Base-by-base conservation (phyloP, 176 grass and related monocot genomes). In the Carex scoparia region DNA sequence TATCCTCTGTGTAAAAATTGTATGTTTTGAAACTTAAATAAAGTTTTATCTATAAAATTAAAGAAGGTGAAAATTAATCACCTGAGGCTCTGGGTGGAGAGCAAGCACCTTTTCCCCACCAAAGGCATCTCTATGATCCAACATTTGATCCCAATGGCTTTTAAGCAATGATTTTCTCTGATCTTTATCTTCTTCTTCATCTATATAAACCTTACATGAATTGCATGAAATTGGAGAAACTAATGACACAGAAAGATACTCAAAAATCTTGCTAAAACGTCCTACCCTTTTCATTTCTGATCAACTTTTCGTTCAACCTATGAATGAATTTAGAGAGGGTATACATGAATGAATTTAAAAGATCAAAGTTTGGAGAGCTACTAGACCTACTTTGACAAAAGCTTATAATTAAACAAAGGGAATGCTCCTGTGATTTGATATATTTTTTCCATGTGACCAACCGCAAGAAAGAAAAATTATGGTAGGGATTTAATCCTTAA, bases 71-170 rank as follows among this genome's bases (percentile, higher is more conserved):
- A 49, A 79, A 18, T 23, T 23, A 23, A 23, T 76, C 79, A 90
- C 96, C 90, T 95, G 89, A 11, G 89, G 88, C 62, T 94, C 89
- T 9, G 85, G 37, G 79, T 71, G 88, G 4, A 90, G 76, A 84
- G 86, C 85, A 46, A 86, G 27, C 7, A 86, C 83, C 76, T 89
- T 92, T 5, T 65, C 33, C 8, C 88, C 88, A 40, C 81, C 91
- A 10, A 82, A 79, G 30, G 54, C 44, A 18, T 89, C 90, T 65
- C 61, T 89, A 46, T 91, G 66, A 0, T 94, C 90, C 67, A 94
- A 84, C 10, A 99, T 63, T 73, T 95, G 93, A 51, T 94, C 91
- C 85, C 67, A 32, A 51, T 95, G 88, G 84, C 90, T 95, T 66
- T 86, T 67, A 81, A 95, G 79, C 70, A 99, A 73, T 19, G 89